These are phyloP conservation scores for Tripterygium wilfordii DNA, from an alignment of 177 flowering plant genomes.

Conservation along the genomic window DNA sequence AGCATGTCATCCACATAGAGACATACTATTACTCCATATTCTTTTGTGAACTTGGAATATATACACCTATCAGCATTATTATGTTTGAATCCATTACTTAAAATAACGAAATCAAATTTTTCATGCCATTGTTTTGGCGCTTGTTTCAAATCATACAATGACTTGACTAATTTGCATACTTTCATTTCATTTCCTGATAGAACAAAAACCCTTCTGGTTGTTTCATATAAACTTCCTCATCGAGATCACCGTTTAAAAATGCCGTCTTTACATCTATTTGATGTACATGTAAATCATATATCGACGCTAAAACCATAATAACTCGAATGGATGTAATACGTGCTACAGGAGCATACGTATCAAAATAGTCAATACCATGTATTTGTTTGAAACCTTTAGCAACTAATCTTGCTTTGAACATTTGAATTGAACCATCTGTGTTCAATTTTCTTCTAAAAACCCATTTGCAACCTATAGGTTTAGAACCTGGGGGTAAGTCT, in stretches of 20 bases:
- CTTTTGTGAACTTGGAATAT: not conserved
- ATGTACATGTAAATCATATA: slow-evolving; percentile 2
- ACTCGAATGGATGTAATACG: not conserved
- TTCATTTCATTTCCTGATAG: not conserved
- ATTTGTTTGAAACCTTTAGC: not conserved
- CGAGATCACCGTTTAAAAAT: not conserved
- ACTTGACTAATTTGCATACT: not conserved
- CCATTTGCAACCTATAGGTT: slow-evolving; percentile 6
- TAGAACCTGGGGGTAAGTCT: not conserved
- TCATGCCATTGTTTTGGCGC: not conserved
- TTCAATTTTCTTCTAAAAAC: not conserved
- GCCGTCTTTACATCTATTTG: slow-evolving; percentile 7
- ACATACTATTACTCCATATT: not conserved
- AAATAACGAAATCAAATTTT: not conserved
- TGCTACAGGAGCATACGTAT: slow-evolving; percentile 6
- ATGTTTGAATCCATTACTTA: not conserved
- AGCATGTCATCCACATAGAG: slow-evolving; percentile 4
- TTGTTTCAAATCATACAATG: not conserved
- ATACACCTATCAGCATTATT: not conserved
- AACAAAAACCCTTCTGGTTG: slow-evolving; percentile 1
- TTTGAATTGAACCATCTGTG: not conserved
- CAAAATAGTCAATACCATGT: slow-evolving; percentile 7
- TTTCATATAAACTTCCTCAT: not conserved
- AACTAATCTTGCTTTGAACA: slow-evolving; percentile 5
- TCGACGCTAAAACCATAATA: not conserved